Evolutionary conservation across 2,329 filamentous ascomycete species (phyloP), one percentile per base, ranked within the genome.

Genomic region (Alternaria solani): DNA sequence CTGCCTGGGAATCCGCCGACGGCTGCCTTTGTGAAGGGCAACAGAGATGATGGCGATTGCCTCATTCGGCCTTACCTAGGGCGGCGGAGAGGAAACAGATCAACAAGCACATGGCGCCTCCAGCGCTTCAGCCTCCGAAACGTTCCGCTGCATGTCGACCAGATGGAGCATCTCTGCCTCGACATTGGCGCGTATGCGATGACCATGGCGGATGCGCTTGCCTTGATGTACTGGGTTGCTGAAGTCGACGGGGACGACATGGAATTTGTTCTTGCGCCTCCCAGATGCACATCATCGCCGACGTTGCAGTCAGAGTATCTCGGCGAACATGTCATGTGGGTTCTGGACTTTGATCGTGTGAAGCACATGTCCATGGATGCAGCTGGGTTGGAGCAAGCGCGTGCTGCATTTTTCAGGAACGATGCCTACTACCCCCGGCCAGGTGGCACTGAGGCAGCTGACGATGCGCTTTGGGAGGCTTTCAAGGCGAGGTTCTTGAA

Each of bases 1-100:
- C 67, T 65, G 44, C 18, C 57, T 11, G 52, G n/a, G 23, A 65
- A 67, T 8, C 25, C 39, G 20, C 0, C 14, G 12, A 56, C 14
- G 8, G 32, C 32, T 16, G 5, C 32, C 32, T 34, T 34, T 34
- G 32, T 34, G 5, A 34, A 34, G 11, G 32, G 32, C 14, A 34
- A 34, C 0, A 34, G 14, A 0, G 32, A 34, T 16, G 32, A 34
- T 16, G 32, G 0, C 11, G 14, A 12, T 0, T 34, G 32, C 11
- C 32, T 34, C 14, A 34, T 34, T 34, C 32, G 32, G 11, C 32
- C 32, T 12, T 34, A 34, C 32, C 32, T 34, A 34, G 32, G 32
- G 0, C 32, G 32, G 32, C 14, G 32, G 32, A 34, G 12, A 14
- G 14, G 32, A 2, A 34, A 34, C 7, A 34, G 32, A 16, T 34